Base-by-base conservation (phyloP, 1,284 basidiomycete species). In the Ceratobasidium sp. region DNA sequence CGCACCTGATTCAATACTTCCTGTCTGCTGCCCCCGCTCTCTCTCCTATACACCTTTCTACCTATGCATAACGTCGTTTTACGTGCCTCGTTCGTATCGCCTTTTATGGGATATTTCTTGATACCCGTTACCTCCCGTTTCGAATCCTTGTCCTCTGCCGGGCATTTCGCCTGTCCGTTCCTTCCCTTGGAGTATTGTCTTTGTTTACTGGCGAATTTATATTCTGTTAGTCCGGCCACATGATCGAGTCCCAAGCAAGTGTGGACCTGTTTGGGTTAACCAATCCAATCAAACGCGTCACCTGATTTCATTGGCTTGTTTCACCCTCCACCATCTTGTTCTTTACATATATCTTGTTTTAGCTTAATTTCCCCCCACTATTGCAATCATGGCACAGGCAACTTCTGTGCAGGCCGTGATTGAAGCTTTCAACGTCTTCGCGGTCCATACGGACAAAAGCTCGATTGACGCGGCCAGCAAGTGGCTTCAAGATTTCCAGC, bases 401-500 rank as follows among this genome's bases (percentile, higher is more conserved):
- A 73, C 35, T 70, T 75, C 80, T 82, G 87, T 94, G 59, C 91
- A 92, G 84, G 88, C 89, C 78, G 86, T 95, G 8, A 85, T 94
- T 81, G 89, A 92, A 80, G 94, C 92, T 33, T 87, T 95, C 80
- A 90, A 91, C 70, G 92, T 95, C 67, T 94, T 95, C 84, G 87
- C 88, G 81, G 88, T 90, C 78, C 91, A 92, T 57, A 94, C 97
- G 41, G 94, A 98, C 88, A 93, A 94, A 81, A 85, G 85, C 18
- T 91, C 94, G 14, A 90, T 98, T 82, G 93, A 94, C 81, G 89
- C 89, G 80, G 96, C 96, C 81, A 97, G 96, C 86, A 87, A 91
- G 81, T 97, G 95, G 95, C 91, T 98, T 79, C 94, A 96, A 87
- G 94, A 96, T 86, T 98, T 97, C 84, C 96, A 98, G 87, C 96